Base-by-base conservation (phyloP, 306 rosid genomes). In the Spatholobus suberectus region DNA sequence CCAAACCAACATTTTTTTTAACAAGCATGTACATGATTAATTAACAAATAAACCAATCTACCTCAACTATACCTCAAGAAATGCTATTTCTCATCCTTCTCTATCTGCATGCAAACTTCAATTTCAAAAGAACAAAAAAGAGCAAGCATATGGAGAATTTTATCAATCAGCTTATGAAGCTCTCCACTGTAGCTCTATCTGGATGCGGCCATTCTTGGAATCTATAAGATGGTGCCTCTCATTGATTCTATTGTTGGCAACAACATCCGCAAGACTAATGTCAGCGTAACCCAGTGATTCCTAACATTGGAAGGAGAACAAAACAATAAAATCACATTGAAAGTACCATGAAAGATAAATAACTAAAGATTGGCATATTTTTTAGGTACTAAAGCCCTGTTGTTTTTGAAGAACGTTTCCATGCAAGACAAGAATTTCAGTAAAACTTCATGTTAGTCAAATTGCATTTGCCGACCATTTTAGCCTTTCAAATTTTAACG, bases 161-260 rank as follows among this genome's bases (percentile, higher is more conserved):
- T 27, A 38, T 59, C 1, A 12, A 27, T 4, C 2, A 65, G 72
- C 78, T 88, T 68, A 82, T 26, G 91, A 84, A 63, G 91, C 82
- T 88, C 91, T 92, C 98, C 99, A 93, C n/a, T 89, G 94, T 67
- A 95, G 70, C 93, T 95, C 99, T 26, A 93, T 83, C 32, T 93
- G 99, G 75, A 95, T 51, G 58, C 88, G 89, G 24, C 99, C 99
- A 75, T 95, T 95, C 84, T 90, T 95, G 0, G 99, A 95, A 88
- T 95, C 98, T 78, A 95, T 95, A 62, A 93, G 97, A 85, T 95
- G 95, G 66, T 85, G 86, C 74, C 80, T 95, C 82, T 95, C 98
- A 58, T 95, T 95, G 51, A 92, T 93, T 35, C 97, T 82, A 78
- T 89, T 93, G 88, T 95, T 95, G 9, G 91, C 0, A 65, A 93